A percentile compares a stretch with the other conserved stretches of the same genome.
Conservation (phyloP, 2,329 filamentous ascomycete genomes). For the Claviceps monticola region DNA sequence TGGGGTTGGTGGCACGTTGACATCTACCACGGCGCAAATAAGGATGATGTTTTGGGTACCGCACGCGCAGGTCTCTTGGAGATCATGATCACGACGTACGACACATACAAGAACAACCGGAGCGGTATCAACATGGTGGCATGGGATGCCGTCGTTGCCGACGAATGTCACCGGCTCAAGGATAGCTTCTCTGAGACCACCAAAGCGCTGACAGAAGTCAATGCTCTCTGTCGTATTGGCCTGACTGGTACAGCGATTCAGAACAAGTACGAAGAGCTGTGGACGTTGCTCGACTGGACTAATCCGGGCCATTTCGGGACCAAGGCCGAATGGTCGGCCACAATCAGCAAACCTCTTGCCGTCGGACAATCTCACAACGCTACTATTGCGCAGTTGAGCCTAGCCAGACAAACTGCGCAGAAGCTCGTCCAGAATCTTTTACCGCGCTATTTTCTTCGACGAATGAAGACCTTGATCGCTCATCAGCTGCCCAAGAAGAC, state of each 20-base stretch:
- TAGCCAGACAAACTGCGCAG: slow-evolving; percentile 66
- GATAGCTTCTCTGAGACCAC: slow-evolving; percentile 65
- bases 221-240: slow-evolving; percentile 82
- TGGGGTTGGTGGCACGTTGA: slow-evolving; percentile 97
- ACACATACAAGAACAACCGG: slow-evolving; percentile 70
- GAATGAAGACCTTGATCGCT: slow-evolving; percentile 86
- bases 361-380: slow-evolving; percentile 89
- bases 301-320: slow-evolving; percentile 62
- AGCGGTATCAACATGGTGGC: slow-evolving; percentile 65
- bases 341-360: slow-evolving; percentile 66
- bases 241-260: slow-evolving; percentile 94
- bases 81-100: slow-evolving; percentile 88
- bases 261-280: slow-evolving; percentile 94
- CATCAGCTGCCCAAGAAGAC: slow-evolving; percentile 89
- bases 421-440: slow-evolving; percentile 78
- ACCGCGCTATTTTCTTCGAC: slow-evolving; percentile 77
- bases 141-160: slow-evolving; percentile 90
- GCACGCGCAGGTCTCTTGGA: slow-evolving; percentile 68
- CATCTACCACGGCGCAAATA: slow-evolving; percentile 56
- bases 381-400: slow-evolving; percentile 66
- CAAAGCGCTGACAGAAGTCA: slow-evolving; percentile 77
- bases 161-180: slow-evolving; percentile 88
- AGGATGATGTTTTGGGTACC: slow-evolving; percentile 57
- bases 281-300: slow-evolving; percentile 93
- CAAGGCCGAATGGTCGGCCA: slow-evolving; percentile 60